Percentiles rank a stretch among this genome's conserved stretches.
phyloP scores from a whole-genome alignment of 2,329 filamentous ascomycete species.

The Basipetospora sp. region DNA sequence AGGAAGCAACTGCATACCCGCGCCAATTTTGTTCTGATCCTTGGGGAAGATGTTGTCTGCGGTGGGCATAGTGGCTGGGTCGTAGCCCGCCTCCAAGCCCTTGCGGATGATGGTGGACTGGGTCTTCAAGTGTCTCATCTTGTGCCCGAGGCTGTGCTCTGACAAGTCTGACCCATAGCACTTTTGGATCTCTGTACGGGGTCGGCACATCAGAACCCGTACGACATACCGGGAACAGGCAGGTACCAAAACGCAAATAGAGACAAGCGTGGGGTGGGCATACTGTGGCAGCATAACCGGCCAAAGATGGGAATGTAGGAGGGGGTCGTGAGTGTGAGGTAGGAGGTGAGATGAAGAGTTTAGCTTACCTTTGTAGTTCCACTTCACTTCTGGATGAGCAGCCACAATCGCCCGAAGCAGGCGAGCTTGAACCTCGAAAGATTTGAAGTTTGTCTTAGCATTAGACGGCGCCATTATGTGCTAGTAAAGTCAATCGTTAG shows the following conservation, averaged over 20 bases:
- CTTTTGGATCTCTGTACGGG: slow-evolving; percentile 27
- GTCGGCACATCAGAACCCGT: slow-evolving; percentile 5
- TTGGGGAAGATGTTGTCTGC: slow-evolving; percentile 21
- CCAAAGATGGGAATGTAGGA: too few relatives aligned
- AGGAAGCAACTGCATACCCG: slow-evolving; percentile 2
- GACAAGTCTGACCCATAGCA: slow-evolving; percentile 37
- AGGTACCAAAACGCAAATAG: not conserved
- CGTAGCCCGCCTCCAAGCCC: slow-evolving; percentile 20
- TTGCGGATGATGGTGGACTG: slow-evolving; percentile 24
- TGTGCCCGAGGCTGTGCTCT: slow-evolving; percentile 33
- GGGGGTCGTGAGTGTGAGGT: too few relatives aligned
- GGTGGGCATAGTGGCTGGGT: slow-evolving; percentile 28
- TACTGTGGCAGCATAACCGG: too few relatives aligned
- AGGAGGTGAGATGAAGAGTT: too few relatives aligned
- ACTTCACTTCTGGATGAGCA: slow-evolving; percentile 36
- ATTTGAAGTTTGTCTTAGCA: slow-evolving; percentile 40
- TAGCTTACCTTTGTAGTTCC: slow-evolving; percentile 47
- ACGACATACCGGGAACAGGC: not conserved
- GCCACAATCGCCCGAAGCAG: slow-evolving; percentile 48
- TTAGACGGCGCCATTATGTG: slow-evolving; percentile 27
- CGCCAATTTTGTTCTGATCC: slow-evolving; percentile 24
- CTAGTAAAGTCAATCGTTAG: slow-evolving; percentile 2
- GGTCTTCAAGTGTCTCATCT: slow-evolving; percentile 32
- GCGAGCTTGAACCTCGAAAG: slow-evolving; percentile 44
- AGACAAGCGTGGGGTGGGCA: not conserved